Evolutionary conservation across 2,329 filamentous ascomycete genomes (phyloP), one percentile per base, ranked within the genome.

Genomic region (Hymenoscyphus repandus): DNA sequence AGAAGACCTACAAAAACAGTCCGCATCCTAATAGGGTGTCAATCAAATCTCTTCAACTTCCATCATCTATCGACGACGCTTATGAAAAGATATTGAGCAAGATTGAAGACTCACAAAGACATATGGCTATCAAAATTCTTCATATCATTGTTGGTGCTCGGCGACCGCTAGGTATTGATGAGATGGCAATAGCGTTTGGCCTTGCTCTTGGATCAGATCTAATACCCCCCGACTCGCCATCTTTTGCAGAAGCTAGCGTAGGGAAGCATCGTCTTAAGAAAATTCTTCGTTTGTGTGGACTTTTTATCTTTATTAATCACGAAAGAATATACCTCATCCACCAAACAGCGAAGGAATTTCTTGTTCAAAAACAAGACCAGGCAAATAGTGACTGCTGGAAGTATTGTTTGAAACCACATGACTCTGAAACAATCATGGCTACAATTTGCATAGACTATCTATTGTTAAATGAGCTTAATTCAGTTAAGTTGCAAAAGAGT

Each of bases 271-370:
- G 49, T 3, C 52, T 43, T 5, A 49, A 71, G 10, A 53, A 62
- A 36, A 47, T 13, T n/a, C 22, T 31, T 31, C 22, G 64, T 5
- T 50, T 68, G 10, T 72, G 69, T 49, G 68, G 67, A 0, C 62
- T 70, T 6, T 70, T 72, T 44, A 55, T 72, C 2, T 60, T 47
- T 15, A 56, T 72, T n/a, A 51, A 64, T 1, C 55, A 69, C 39
- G 53, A 48, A 3, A 63, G 52, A 45, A 55, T 72, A 4, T 72
- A 68, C 53, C 57, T 72, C 5, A 55, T 72, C 31, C 69, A 72
- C 32, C 67, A 72, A 53, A 72, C 69, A 1, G 70, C 68, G 0
- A 69, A 60, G 47, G 68, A 70, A 39, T 71, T 71, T 51, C 49
- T 72, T n/a, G n/a, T n/a, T n/a, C n/a, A n/a, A n/a, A n/a, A n/a